Evolutionary conservation across 768 basidiomycete genomes (phyloP), one percentile per base, ranked within the genome.

Genomic region (Butyriboletus loyo): DNA sequence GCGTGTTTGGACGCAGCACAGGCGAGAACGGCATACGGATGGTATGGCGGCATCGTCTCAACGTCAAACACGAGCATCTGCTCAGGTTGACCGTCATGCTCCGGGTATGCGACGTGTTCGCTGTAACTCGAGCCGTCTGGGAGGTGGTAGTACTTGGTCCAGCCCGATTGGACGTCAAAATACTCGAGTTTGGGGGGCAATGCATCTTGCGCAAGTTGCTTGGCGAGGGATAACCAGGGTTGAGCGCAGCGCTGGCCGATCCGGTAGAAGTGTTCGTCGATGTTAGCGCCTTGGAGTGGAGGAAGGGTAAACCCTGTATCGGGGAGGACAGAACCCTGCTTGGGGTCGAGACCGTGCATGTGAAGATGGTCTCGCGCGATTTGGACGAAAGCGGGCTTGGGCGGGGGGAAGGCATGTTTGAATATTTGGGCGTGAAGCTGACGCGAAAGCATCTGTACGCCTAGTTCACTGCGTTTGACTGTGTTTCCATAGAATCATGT

Each of bases 361-460:
- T 75, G 68, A 41, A 98, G 85, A 64, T 98, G 95, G 35, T 86
- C 80, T 53, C 76, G 79, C 3, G 95, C 84, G 56, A 96, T 91
- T 52, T 84, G 83, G 36, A 92, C 73, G 62, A 82, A 86, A 1
- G 80, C 64, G 11, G 73, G 55, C 0, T 83, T 74, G 15, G 92
- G 86, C 1, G 78, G 54, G 3, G 84, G 85, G 50, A 89, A 85
- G 7, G 81, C 74, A 62, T 86, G 80, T 52, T 77, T 81, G 70
- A 98, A 97, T 52, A 96, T 80, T 63, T 97, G 95, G 5, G 74
- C 66, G 67, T 94, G 93, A 7, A 97, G 72, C n/a, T 75, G 74
- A 9, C 83, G 80, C 15, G 93, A 89, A 48, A 98, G 82, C 50
- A 97, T 82, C 65, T 98, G 95, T 7, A 98, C 94, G n/a, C 95